These are phyloP conservation scores for Discostella stelligeroides DNA, from an alignment of 108 stramenopile genomes.

Conservation along the genomic window DNA sequence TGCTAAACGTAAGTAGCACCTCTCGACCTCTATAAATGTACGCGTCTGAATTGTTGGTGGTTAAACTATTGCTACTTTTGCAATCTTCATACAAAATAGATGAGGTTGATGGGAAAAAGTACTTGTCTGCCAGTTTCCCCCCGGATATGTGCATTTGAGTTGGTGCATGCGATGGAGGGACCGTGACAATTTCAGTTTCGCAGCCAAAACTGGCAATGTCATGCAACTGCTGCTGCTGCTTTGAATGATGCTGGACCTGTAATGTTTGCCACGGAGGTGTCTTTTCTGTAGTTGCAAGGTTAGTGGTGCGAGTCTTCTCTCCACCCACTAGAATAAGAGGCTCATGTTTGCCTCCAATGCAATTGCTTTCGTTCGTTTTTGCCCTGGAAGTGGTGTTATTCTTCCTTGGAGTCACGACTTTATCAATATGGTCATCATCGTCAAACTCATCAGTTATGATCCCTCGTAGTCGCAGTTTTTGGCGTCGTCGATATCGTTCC, in stretches of 20 bases:
- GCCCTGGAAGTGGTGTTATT: background rate
- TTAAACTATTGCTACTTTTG: constrained; percentile 3
- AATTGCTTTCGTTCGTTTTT: background rate
- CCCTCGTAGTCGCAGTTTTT: constrained; percentile 3
- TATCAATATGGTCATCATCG: background rate
- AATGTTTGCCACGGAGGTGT: too few species aligned
- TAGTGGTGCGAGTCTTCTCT: too few species aligned
- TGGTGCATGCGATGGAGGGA: background rate
- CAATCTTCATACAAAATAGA: too few species aligned
- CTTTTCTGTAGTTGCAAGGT: too few species aligned
- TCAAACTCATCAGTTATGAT: background rate
- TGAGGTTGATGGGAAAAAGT: too few species aligned
- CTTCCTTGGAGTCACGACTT: background rate
- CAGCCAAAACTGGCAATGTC: too few species aligned
- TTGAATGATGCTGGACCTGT: too few species aligned
- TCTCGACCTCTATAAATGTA: constrained; percentile 48
- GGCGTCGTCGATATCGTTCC: constrained; percentile 1
- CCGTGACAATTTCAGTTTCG: too few species aligned
- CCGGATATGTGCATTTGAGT: too few species aligned
- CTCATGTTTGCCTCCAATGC: background rate
- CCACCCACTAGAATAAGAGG: background rate
- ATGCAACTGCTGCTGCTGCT: too few species aligned
- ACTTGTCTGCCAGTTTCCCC: too few species aligned
- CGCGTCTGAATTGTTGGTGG: constrained; percentile 5
- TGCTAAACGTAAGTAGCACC: constrained; percentile 69